Evolutionary conservation across 768 basidiomycete species (phyloP), one percentile per base, ranked within the genome.

Genomic region (Suillus luteus): DNA sequence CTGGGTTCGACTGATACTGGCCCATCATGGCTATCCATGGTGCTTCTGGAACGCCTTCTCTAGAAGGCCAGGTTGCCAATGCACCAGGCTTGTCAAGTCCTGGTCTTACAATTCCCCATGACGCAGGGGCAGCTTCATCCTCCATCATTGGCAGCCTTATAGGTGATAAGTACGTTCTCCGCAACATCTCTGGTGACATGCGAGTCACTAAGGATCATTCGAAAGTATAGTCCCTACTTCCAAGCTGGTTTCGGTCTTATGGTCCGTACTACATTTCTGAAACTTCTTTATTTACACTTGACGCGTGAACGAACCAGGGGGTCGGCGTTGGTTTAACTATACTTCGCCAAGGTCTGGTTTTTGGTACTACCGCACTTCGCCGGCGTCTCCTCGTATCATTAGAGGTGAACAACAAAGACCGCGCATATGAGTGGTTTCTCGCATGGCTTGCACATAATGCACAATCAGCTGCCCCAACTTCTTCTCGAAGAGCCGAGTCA

Each of bases 241-340:
- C 93, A 96, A 73, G 97, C 96, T 55, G 96, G 97, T 33, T 98
- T 98, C 71, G 97, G 96, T 41, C 85, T 99, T 43, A 96, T 99
- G 95, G 96, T 96, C 68, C 63, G 78, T 19, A 27, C 35, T 17
- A 40, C 35, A 38, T 54, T 22, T 38, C 17, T 54, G 65, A 12
- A 9, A 14, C 46, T 19, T 22, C 33, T 35, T 17, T 52, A 1
- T 27, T 24, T 37, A 40, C 24, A 27, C 17, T 11, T 40, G 27
- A 22, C 51, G 14, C 62, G 68, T 48, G 68, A 57, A 59, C 41
- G 68, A 57, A 60, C 44, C 67, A 99, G 96, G 93, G 94, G n/a
- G 81, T 99, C 52, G 94, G 95, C 17, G 92, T 96, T 27, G 93
- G 87, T 52, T 78, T 96, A 1, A 89, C 91, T 11, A 81, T 83